A percentile compares a stretch with the other conserved stretches of the same genome.
Evolutionary conservation across 768 basidiomycete species (phyloP).

Genomic region (Lentinus brumalis): DNA sequence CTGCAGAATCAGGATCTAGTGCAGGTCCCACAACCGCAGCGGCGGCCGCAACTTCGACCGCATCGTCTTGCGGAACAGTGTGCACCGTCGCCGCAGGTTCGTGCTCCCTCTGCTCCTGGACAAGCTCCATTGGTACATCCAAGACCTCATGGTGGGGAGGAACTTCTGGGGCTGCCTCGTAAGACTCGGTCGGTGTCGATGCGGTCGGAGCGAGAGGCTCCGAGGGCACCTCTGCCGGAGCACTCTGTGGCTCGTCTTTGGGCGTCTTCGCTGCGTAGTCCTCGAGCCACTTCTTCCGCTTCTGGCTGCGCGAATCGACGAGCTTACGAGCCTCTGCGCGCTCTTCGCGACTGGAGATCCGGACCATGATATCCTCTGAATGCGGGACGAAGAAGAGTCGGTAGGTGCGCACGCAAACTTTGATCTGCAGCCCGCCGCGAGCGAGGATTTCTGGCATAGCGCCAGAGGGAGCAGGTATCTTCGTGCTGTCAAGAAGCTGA

Average conservation of each 20-base stretch:
- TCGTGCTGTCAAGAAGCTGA: slow-evolving; percentile 2
- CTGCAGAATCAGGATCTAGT: slow-evolving; percentile 1
- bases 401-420: slow-evolving; percentile 83
- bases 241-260: slow-evolving; percentile 7
- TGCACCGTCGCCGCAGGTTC: slow-evolving; percentile 8
- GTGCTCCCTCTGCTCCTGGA: background rate
- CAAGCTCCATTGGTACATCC: background rate
- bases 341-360: slow-evolving; percentile 44
- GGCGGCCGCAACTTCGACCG: slow-evolving; percentile 1
- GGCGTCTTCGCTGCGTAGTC: slow-evolving; percentile 17
- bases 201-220: background rate
- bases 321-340: slow-evolving; percentile 29
- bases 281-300: slow-evolving; percentile 30
- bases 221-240: background rate
- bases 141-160: background rate
- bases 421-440: slow-evolving; percentile 71
- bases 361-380: slow-evolving; percentile 67
- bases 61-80: slow-evolving; percentile 7
- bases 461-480: slow-evolving; percentile 42
- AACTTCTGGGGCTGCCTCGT: background rate
- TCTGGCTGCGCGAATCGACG: slow-evolving; percentile 14
- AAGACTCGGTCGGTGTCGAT: background rate
- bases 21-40: background rate
- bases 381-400: slow-evolving; percentile 75
- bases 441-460: slow-evolving; percentile 22